phyloP scores from a whole-genome alignment of 371 early-diverging fungal genomes.

The Zopfochytrium polystomum region DNA sequence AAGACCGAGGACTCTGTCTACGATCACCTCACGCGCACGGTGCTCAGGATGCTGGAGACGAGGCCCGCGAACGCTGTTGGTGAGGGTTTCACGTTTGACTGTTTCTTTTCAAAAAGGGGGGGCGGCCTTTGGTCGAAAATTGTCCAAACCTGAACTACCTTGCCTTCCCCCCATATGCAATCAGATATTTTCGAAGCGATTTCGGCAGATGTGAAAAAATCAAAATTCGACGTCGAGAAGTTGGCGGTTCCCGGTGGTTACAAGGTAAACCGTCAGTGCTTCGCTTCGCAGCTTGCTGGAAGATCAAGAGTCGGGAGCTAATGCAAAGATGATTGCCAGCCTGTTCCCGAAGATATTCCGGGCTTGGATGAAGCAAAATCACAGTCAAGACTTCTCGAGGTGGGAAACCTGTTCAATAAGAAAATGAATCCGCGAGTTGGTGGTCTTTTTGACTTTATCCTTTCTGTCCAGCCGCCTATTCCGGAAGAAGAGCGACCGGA shows the following conservation, averaged over 20 bases:
- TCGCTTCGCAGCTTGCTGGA: too few relatives aligned
- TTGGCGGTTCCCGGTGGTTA: constrained; percentile 34
- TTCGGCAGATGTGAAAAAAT: constrained; percentile 42
- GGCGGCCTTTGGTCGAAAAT: neutral
- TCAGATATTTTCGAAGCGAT: constrained; percentile 45
- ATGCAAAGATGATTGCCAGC: constrained; percentile 3
- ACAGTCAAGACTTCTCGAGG: constrained; percentile 25
- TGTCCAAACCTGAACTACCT: neutral
- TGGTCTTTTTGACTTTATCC: neutral
- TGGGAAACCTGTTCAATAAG: neutral
- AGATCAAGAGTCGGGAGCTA: too few relatives aligned
- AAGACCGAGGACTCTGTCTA: constrained; percentile 38
- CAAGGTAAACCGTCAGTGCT: constrained; percentile 16
- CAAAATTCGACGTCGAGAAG: constrained; percentile 34
- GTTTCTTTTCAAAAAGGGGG: neutral
- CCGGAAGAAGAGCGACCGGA: constrained; percentile 16
- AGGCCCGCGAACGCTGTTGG: constrained; percentile 41
- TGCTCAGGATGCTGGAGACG: constrained; percentile 44
- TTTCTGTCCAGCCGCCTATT: constrained; percentile 8
- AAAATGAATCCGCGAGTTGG: neutral
- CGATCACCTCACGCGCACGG: constrained; percentile 44
- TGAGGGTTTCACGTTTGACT: constrained; percentile 14
- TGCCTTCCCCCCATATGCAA: neutral
- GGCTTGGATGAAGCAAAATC: constrained; percentile 19
- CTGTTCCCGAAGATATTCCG: constrained; percentile 11